A percentile compares a stretch with the other conserved stretches of the same genome.
Evolutionary conservation across 2,329 filamentous ascomycete genomes (phyloP).

Genomic region (Colletotrichum camelliae): DNA sequence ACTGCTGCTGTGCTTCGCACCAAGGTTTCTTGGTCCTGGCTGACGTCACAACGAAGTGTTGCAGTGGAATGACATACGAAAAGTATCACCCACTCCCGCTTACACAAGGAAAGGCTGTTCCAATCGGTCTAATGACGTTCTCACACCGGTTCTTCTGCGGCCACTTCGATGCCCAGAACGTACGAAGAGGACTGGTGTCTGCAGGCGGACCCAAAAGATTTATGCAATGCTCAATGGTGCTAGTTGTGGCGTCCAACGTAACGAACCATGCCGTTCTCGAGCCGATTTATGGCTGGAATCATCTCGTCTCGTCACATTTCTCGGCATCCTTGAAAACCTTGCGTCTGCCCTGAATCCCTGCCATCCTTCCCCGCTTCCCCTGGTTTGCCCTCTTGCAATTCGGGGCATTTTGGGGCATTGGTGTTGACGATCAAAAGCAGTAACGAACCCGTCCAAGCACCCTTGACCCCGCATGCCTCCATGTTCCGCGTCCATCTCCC

Average conservation of each 20-base stretch:
- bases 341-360: background rate
- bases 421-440: background rate
- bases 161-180: background rate
- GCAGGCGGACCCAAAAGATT: background rate
- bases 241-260: constrained; percentile 15
- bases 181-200: background rate
- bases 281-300: background rate
- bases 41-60: constrained; percentile 11
- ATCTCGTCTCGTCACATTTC: background rate
- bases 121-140: background rate
- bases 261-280: background rate
- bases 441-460: background rate
- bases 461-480: background rate
- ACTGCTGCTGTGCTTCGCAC: background rate
- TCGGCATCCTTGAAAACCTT: background rate
- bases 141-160: constrained; percentile 1
- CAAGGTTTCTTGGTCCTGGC: background rate
- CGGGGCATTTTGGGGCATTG: background rate
- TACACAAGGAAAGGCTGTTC: background rate
- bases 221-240: background rate
- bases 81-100: constrained; percentile 1
- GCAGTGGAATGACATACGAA: constrained; percentile 7
- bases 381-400: background rate
- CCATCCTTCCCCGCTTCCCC: background rate
- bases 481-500: background rate